These are phyloP conservation scores for Epithele typhae DNA, from an alignment of 768 basidiomycete species.

Conservation along the genomic window DNA sequence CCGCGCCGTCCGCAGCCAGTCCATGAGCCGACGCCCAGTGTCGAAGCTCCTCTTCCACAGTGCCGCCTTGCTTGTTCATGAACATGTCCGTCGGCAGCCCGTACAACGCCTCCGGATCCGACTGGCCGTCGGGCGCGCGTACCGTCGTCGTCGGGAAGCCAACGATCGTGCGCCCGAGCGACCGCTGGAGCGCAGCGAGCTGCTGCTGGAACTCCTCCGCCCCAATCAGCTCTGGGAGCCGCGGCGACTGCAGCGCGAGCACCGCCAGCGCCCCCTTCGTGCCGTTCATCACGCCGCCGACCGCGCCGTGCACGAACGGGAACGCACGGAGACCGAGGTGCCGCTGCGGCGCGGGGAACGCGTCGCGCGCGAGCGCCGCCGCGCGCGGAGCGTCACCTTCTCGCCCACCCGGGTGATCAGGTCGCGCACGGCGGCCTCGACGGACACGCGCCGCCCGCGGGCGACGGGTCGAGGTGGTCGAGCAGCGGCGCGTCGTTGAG, in stretches of 20 bases:
- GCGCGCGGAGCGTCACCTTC: conserved; percentile 69
- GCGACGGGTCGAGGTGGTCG: conserved; percentile 30
- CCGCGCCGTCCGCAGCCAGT: conserved; percentile 30
- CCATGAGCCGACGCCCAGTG: conserved; percentile 54
- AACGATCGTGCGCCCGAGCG: conserved; percentile 79
- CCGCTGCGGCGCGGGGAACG: conserved; percentile 30
- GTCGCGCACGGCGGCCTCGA: conserved; percentile 61
- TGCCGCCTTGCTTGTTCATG: conserved; percentile 43
- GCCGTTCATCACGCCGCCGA: conserved; percentile 37
- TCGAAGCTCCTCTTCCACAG: conserved; percentile 36
- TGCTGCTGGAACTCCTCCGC: conserved; percentile 51
- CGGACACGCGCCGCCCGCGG: conserved; percentile 35
- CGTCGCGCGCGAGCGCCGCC: conserved; percentile 32
- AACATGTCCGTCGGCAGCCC: conserved; percentile 73
- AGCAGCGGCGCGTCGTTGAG: conserved; percentile 68
- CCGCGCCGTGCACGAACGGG: conserved; percentile 61
- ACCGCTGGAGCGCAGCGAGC: conserved; percentile 60
- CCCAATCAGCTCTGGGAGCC: conserved; percentile 39
- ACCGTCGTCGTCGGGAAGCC: conserved; percentile 72
- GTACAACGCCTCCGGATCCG: conserved; percentile 56
- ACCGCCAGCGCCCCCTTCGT: conserved; percentile 57
- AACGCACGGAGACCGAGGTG: conserved; percentile 42
- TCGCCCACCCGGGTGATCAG: conserved; percentile 76
- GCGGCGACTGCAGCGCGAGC: conserved; percentile 46
- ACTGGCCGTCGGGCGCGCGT: conserved; percentile 20